Evolutionary conservation across 257 asterid genomes (phyloP).

Genomic region (Striga asiatica): DNA sequence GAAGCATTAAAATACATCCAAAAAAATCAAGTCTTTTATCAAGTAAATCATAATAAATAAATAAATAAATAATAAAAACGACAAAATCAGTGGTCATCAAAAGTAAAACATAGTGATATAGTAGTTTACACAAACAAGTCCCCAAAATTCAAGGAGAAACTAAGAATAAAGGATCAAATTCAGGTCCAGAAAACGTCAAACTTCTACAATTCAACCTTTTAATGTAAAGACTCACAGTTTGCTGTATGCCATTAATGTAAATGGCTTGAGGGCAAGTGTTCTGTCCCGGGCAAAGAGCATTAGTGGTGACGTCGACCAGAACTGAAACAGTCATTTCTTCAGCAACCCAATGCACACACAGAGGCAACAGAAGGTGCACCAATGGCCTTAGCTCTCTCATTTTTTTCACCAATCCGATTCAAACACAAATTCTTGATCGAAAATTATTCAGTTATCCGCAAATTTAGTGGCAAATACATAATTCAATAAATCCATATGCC

Average conservation of each 20-base stretch:
- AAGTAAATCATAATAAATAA: not conserved
- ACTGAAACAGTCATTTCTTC: slow-evolving; percentile 87
- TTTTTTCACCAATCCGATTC: not conserved
- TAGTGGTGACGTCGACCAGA: slow-evolving; percentile 80
- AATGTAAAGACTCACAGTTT: slow-evolving; percentile 41
- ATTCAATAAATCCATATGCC: not conserved
- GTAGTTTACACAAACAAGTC: not conserved
- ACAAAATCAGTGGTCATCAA: not conserved
- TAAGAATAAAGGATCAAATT: not conserved
- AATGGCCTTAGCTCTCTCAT: slow-evolving; percentile 44
- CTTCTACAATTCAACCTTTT: not conserved
- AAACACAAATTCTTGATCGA: slow-evolving; percentile 16
- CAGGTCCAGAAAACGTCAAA: slow-evolving; percentile 10
- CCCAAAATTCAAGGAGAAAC: not conserved
- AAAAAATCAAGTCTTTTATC: not conserved
- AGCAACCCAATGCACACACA: slow-evolving; percentile 80
- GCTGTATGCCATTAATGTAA: slow-evolving; percentile 81
- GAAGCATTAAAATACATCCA: not conserved
- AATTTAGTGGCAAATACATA: not conserved
- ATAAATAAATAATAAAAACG: not conserved
- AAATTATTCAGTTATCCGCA: not conserved
- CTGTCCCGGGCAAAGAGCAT: slow-evolving; percentile 65
- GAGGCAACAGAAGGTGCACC: slow-evolving; percentile 54
- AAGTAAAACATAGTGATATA: not conserved
- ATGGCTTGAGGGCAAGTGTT: slow-evolving; percentile 64